Evolutionary conservation across 306 rosid species (phyloP).

Genomic region (Lathyrus tuberosus): DNA sequence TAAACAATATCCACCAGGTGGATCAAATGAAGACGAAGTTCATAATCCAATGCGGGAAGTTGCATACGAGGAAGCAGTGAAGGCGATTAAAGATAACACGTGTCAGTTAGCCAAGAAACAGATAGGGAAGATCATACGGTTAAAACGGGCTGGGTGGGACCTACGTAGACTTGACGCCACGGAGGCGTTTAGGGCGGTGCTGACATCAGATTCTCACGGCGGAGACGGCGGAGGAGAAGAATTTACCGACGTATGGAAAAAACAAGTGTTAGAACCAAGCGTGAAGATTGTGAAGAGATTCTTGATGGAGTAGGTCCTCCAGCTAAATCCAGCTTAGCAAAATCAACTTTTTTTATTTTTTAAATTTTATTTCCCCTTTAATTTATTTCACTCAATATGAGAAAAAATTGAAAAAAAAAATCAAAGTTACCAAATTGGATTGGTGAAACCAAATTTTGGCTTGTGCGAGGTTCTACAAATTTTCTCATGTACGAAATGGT

Average conservation of each 20-base stretch:
- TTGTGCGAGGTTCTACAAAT: constrained; percentile 26
- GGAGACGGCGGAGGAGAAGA: constrained; percentile 26
- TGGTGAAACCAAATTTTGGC: neutral
- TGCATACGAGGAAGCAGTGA: constrained; percentile 73
- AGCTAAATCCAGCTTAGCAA: constrained; percentile 52
- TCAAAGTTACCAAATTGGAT: constrained; percentile 18
- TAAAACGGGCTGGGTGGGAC: constrained; percentile 74
- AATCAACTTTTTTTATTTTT: neutral
- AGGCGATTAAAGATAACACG: constrained; percentile 77
- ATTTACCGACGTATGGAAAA: constrained; percentile 71
- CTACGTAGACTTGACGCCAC: constrained; percentile 81
- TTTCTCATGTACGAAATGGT: constrained; percentile 6
- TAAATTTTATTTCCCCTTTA: constrained; percentile 1
- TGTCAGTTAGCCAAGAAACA: constrained; percentile 69
- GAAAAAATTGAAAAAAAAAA: constrained; percentile 35
- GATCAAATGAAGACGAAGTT: neutral
- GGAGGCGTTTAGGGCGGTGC: constrained; percentile 58
- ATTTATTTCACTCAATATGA: constrained; percentile 24
- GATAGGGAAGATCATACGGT: constrained; percentile 60
- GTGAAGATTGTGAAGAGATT: constrained; percentile 89
- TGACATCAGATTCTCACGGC: constrained; percentile 46
- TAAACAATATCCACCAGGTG: constrained; percentile 41
- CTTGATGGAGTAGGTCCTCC: constrained; percentile 89
- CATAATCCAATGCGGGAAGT: constrained; percentile 43
- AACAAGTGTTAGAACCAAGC: constrained; percentile 82